A percentile compares a stretch with the other conserved stretches of the same genome.
Evolutionary conservation across 1,139 yeast species (phyloP).

Genomic region (Nadsonia starkeyi-henricii): DNA sequence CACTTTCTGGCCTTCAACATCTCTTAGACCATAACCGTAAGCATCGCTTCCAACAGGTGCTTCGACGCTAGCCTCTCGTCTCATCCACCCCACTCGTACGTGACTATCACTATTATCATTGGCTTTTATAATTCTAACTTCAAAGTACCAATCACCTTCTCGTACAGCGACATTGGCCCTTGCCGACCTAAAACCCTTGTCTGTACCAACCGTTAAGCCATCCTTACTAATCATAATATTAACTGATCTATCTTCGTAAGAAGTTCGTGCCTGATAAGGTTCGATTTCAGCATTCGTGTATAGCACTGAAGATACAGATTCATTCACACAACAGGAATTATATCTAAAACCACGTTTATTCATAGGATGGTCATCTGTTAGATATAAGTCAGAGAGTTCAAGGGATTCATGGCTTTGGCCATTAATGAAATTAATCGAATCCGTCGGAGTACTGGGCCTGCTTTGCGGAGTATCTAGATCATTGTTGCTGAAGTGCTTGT

Average conservation of each 20-base stretch:
- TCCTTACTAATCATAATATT: conserved; percentile 38
- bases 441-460: conserved; percentile 5
- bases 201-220: conserved; percentile 34
- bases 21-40: conserved; percentile 84
- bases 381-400: conserved; percentile 25
- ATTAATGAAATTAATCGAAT: not conserved
- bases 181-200: conserved; percentile 69
- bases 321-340: conserved; percentile 63
- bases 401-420: not conserved
- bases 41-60: conserved; percentile 96
- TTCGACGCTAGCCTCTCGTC: conserved; percentile 80
- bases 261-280: conserved; percentile 49
- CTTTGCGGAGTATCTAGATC: conserved; percentile 1
- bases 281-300: conserved; percentile 66
- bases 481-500: conserved; percentile 2
- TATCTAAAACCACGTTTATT: conserved; percentile 76
- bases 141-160: conserved; percentile 76
- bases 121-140: conserved; percentile 42
- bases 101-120: conserved; percentile 26
- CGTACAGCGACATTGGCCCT: conserved; percentile 63
- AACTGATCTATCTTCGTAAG: conserved; percentile 59
- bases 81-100: conserved; percentile 67
- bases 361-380: conserved; percentile 63
- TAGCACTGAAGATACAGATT: conserved; percentile 41
- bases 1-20: conserved; percentile 62